A percentile compares a stretch with the other conserved stretches of the same genome.
These are phyloP conservation scores for Leccinum fallax DNA, from an alignment of 1,284 basidiomycete genomes.

Conservation along the genomic window DNA sequence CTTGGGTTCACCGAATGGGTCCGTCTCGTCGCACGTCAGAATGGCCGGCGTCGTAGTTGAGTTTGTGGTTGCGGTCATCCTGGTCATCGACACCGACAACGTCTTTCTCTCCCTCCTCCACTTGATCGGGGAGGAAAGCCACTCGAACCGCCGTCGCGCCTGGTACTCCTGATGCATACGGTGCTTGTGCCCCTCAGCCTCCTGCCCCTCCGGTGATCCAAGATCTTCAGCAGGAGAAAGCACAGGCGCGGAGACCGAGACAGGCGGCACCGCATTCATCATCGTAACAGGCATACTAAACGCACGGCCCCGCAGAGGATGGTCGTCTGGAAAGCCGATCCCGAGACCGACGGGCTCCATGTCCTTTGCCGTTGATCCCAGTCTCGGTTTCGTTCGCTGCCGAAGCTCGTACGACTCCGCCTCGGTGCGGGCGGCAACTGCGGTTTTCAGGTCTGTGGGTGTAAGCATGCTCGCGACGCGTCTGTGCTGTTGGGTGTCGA, in stretches of 20 bases:
- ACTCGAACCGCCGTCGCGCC: not conserved
- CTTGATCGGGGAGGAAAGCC: constrained; percentile 3
- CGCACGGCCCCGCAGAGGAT: constrained; percentile 22
- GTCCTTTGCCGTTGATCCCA: not conserved
- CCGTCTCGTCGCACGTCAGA: not conserved
- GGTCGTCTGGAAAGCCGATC: constrained; percentile 29
- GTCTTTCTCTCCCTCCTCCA: not conserved
- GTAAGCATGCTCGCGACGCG: constrained; percentile 29
- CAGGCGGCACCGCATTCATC: not conserved
- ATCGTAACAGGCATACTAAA: constrained; percentile 19
- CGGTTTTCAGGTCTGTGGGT: constrained; percentile 1
- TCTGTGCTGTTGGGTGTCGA: constrained; percentile 30
- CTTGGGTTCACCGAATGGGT: not conserved
- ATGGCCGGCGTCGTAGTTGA: not conserved
- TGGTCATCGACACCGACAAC: not conserved
- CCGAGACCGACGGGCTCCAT: constrained; percentile 26
- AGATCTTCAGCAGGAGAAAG: not conserved
- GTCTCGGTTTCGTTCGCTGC: not conserved
- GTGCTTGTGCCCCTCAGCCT: not conserved
- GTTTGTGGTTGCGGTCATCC: not conserved
- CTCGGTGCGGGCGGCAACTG: not conserved
- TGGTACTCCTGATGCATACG: not conserved
- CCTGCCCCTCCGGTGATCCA: not conserved
- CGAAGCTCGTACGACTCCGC: not conserved
- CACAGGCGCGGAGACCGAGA: not conserved